These are phyloP conservation scores for Alternaria gansuensis DNA, from an alignment of 2,329 filamentous ascomycete species.

Conservation along the genomic window DNA sequence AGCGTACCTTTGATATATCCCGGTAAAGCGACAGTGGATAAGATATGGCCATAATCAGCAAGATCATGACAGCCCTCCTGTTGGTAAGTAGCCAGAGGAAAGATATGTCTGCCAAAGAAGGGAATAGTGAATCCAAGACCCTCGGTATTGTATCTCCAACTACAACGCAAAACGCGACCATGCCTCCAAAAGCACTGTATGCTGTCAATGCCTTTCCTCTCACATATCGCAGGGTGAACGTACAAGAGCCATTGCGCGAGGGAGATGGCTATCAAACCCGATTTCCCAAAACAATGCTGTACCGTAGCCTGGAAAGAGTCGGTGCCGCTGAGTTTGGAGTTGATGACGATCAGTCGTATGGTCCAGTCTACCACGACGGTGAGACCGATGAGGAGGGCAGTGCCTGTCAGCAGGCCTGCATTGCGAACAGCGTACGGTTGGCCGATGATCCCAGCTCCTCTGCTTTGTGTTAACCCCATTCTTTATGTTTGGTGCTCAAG, in stretches of 20 bases:
- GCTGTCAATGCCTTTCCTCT: slow-evolving; percentile 32
- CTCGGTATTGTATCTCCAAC: slow-evolving; percentile 96
- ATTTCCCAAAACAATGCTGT: slow-evolving; percentile 90
- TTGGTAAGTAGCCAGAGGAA: slow-evolving; percentile 85
- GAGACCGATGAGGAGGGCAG: slow-evolving; percentile 77
- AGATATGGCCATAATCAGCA: slow-evolving; percentile 85
- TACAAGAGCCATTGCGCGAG: slow-evolving; percentile 94
- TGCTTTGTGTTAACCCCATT: slow-evolving; percentile 36
- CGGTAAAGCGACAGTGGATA: slow-evolving; percentile 92
- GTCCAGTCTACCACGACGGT: slow-evolving; percentile 96
- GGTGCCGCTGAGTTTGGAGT: slow-evolving; percentile 93
- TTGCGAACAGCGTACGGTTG: slow-evolving; percentile 97
- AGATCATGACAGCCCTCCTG: slow-evolving; percentile 82
- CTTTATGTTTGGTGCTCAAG: rapidly evolving
- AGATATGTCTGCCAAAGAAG: slow-evolving; percentile 73
- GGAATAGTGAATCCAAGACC: slow-evolving; percentile 84
- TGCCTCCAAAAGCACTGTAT: slow-evolving; percentile 85
- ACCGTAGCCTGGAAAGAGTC: slow-evolving; percentile 96
- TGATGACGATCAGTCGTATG: slow-evolving; percentile 94
- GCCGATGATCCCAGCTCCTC: slow-evolving; percentile 72
- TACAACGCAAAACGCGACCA: slow-evolving; percentile 98
- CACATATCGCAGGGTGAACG: slow-evolving; percentile 28
- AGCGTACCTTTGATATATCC: slow-evolving; percentile 84
- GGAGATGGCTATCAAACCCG: slow-evolving; percentile 87
- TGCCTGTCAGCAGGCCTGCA: slow-evolving; percentile 83